These are phyloP conservation scores for Dendrobium catenatum DNA, from an alignment of 106 monocot species.

Conservation along the genomic window DNA sequence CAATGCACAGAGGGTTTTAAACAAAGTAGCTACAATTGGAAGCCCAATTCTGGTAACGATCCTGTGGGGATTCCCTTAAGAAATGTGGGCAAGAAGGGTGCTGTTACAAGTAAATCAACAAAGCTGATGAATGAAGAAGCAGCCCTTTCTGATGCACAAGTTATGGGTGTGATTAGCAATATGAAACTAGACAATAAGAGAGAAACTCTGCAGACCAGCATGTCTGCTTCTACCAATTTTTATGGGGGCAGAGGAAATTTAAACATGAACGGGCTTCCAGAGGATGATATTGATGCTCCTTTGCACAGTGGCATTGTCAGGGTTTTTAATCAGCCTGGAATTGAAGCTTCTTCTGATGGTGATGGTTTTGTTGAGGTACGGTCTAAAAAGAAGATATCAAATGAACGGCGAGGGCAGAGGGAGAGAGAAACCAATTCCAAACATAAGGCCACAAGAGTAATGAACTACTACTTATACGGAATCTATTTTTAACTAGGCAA, in stretches of 20 bases:
- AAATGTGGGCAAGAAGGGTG: conserved; percentile 25
- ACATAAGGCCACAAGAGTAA: conserved; percentile 19
- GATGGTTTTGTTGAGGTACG: conserved; percentile 94
- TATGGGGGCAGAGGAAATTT: conserved; percentile 15
- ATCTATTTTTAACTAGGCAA: neutral
- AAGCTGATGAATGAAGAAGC: conserved; percentile 26
- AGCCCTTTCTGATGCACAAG: conserved; percentile 13
- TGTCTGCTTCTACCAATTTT: conserved; percentile 18
- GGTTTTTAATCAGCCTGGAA: conserved; percentile 80
- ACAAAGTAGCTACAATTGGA: conserved; percentile 15
- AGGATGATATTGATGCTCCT: conserved; percentile 64
- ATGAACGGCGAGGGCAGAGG: conserved; percentile 74
- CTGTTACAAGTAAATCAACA: conserved; percentile 14
- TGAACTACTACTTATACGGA: conserved; percentile 32
- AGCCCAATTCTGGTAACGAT: neutral
- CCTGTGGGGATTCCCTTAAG: conserved; percentile 14
- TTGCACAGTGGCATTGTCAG: conserved; percentile 63
- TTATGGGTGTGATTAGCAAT: conserved; percentile 17
- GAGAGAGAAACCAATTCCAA: conserved; percentile 84
- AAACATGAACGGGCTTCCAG: conserved; percentile 26
- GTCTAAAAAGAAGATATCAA: conserved; percentile 91
- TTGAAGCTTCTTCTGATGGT: conserved; percentile 82
- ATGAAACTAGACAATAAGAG: conserved; percentile 16
- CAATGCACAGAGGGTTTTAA: conserved; percentile 22
- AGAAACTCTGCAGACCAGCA: conserved; percentile 20